A percentile compares a stretch with the other conserved stretches of the same genome.
phyloP scores from a whole-genome alignment of 305 asterid species.

The Fraxinus nigra region DNA sequence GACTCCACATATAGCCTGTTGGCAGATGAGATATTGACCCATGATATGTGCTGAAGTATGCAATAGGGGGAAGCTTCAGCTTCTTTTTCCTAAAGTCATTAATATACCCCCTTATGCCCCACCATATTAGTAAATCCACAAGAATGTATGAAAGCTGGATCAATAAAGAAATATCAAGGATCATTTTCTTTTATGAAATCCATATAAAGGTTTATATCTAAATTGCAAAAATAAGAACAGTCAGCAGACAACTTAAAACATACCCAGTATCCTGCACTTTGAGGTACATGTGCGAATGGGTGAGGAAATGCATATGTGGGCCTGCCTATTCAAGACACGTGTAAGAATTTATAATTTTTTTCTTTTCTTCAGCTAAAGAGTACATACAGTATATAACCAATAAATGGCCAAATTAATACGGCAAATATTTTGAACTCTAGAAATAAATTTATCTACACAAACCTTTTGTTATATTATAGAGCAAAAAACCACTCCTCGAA shows the following conservation, averaged over 20 bases:
- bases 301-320: conserved; percentile 97
- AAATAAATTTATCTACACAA: neutral
- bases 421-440: neutral
- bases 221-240: conserved; percentile 14
- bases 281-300: conserved; percentile 97
- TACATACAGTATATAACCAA: neutral
- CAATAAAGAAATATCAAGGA: conserved; percentile 27
- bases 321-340: conserved; percentile 56
- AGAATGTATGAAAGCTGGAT: conserved; percentile 88
- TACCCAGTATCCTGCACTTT: conserved; percentile 98
- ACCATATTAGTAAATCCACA: conserved; percentile 97
- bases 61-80: conserved; percentile 90
- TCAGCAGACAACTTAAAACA: conserved; percentile 26
- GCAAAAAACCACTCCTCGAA: neutral
- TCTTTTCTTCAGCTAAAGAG: neutral
- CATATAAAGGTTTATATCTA: neutral
- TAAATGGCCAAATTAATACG: neutral
- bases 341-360: conserved; percentile 19
- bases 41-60: conserved; percentile 88
- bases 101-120: conserved; percentile 91
- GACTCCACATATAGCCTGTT: conserved; percentile 98
- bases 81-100: conserved; percentile 88
- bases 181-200: conserved; percentile 5
- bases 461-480: neutral
- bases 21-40: conserved; percentile 97